Percentiles rank a stretch among this genome's conserved stretches.
These are phyloP conservation scores for Claviceps sp. DNA, from an alignment of 2,329 filamentous ascomycete species.

Conservation along the genomic window DNA sequence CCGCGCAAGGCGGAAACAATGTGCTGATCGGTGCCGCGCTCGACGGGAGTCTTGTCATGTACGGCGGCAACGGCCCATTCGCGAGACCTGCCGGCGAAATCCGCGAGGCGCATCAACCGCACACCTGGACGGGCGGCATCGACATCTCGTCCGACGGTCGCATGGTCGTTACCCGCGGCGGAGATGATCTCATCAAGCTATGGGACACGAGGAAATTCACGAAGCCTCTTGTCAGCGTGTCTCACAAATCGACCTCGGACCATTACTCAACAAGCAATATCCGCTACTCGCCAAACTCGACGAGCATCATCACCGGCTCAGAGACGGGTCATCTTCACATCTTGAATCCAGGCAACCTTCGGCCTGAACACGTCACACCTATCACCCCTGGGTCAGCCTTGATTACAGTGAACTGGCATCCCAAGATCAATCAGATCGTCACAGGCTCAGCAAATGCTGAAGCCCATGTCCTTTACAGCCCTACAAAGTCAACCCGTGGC, in stretches of 20 bases:
- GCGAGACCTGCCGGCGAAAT: conserved; percentile 72
- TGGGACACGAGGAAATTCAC: conserved; percentile 98
- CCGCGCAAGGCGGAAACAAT: conserved; percentile 63
- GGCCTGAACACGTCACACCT: conserved; percentile 70
- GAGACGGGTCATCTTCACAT: conserved; percentile 79
- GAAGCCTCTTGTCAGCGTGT: conserved; percentile 64
- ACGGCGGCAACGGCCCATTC: conserved; percentile 78
- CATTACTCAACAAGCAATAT: conserved; percentile 81
- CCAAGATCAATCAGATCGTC: conserved; percentile 89
- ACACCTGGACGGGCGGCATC: conserved; percentile 85
- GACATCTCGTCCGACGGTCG: conserved; percentile 85
- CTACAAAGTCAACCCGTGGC: conserved; percentile 65
- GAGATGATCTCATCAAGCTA: conserved; percentile 84
- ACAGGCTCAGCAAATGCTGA: conserved; percentile 87
- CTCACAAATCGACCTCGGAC: conserved; percentile 69
- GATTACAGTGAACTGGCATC: conserved; percentile 81
- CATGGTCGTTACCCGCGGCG: conserved; percentile 80
- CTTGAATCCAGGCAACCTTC: conserved; percentile 81
- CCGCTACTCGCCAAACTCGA: conserved; percentile 71
- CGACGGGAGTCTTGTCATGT: conserved; percentile 86
- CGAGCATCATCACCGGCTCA: conserved; percentile 81
- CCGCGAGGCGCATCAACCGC: conserved; percentile 63
- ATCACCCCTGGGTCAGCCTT: conserved; percentile 77
- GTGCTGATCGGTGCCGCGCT: conserved; percentile 71
- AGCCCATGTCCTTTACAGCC: conserved; percentile 83